Conservation (phyloP, 208 protist species). For the Leptomonas seymouri region DNA sequence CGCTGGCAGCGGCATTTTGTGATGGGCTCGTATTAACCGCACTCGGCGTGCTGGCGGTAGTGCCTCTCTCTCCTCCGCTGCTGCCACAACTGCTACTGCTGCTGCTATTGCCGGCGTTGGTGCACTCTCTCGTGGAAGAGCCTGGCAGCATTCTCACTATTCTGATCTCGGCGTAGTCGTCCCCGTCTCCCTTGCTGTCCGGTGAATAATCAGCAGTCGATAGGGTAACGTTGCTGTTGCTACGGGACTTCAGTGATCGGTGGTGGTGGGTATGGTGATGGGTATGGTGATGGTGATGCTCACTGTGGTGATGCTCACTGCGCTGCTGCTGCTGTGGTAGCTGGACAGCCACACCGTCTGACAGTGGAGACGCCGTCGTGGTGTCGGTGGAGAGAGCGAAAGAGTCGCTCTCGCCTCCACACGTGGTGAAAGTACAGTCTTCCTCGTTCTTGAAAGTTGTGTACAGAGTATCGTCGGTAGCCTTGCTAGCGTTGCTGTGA, state of each 20-base stretch:
- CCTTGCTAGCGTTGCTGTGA: no score
- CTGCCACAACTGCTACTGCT: constrained; percentile 9
- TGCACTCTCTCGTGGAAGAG: background rate
- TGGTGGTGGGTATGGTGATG: no score
- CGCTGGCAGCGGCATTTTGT: constrained; percentile 1
- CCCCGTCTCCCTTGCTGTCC: background rate
- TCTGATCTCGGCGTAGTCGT: background rate
- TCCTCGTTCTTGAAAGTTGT: background rate
- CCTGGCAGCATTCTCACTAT: background rate
- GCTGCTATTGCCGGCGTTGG: background rate
- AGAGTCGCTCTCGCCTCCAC: constrained; percentile 10
- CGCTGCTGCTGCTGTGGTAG: background rate
- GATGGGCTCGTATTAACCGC: background rate
- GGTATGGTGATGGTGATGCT: constrained; percentile 3
- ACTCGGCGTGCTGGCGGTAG: background rate
- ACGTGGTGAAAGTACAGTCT: constrained; percentile 1
- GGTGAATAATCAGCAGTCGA: background rate
- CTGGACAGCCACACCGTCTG: background rate
- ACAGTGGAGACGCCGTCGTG: constrained; percentile 1
- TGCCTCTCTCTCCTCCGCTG: background rate
- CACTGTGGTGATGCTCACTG: background rate
- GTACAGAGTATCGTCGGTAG: background rate
- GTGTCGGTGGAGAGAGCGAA: background rate
- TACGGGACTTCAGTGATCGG: constrained; percentile 2
- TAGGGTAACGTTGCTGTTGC: background rate